phyloP scores from a whole-genome alignment of 2,329 filamentous ascomycete species.

The Phaeosphaeriaceae sp. region DNA sequence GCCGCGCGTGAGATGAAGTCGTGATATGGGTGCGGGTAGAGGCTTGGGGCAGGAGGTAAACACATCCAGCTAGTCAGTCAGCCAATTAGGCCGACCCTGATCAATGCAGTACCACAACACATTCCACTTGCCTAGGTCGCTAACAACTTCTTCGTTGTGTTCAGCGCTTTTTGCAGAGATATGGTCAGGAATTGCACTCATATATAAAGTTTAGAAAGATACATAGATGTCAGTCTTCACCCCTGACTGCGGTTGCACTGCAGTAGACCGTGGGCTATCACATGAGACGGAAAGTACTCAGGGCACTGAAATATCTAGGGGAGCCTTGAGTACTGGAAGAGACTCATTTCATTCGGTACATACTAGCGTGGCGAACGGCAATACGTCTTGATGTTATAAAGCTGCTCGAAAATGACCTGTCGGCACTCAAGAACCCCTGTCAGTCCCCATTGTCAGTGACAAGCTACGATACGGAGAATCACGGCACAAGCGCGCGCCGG shows the following conservation, averaged over 20 bases:
- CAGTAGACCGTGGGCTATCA: too few relatives aligned
- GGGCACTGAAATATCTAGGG: too few relatives aligned
- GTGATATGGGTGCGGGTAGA: conserved; percentile 30
- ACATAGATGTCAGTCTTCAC: neutral
- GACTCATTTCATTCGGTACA: too few relatives aligned
- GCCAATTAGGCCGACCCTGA: conserved; percentile 45
- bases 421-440: too few relatives aligned
- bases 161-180: neutral
- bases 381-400: too few relatives aligned
- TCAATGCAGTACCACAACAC: conserved; percentile 39
- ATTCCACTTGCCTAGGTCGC: conserved; percentile 27
- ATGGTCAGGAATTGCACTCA: neutral
- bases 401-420: too few relatives aligned
- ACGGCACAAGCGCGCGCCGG: neutral
- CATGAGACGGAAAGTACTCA: too few relatives aligned
- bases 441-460: too few relatives aligned
- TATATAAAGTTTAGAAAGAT: neutral
- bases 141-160: neutral
- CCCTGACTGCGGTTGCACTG: neutral
- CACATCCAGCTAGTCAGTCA: conserved; percentile 45
- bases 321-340: too few relatives aligned
- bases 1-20: conserved; percentile 23
- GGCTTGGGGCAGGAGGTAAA: conserved; percentile 41
- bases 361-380: too few relatives aligned
- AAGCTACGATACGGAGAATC: neutral